Conservation (phyloP, 768 basidiomycete genomes). For the Nidularia pulvinata region DNA sequence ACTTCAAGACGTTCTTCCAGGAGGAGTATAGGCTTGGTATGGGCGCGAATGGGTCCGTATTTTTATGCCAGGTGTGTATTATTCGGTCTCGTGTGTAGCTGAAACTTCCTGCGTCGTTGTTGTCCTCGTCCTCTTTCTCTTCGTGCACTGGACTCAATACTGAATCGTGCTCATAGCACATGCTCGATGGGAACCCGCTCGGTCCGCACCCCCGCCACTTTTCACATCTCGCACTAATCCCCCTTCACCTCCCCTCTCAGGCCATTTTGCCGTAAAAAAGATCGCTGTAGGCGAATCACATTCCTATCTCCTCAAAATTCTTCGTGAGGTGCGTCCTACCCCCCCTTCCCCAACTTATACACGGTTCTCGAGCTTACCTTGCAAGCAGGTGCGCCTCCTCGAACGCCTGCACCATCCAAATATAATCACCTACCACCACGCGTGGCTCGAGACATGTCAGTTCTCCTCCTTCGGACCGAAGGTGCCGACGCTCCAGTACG, state of each 20-base stretch:
- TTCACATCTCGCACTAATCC: neutral
- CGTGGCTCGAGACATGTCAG: slow-evolving; percentile 86
- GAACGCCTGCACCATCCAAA: slow-evolving; percentile 90
- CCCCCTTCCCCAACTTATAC: neutral
- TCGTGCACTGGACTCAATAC: slow-evolving; percentile 1
- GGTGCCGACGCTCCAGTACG: slow-evolving; percentile 87
- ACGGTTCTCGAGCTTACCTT: neutral
- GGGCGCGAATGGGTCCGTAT: slow-evolving; percentile 95
- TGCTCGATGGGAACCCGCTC: slow-evolving; percentile 84
- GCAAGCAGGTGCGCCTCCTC: slow-evolving; percentile 69
- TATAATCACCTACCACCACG: slow-evolving; percentile 94
- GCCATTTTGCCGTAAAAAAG: slow-evolving; percentile 95
- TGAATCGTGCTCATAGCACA: slow-evolving; percentile 48
- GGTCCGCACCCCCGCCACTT: slow-evolving; percentile 37
- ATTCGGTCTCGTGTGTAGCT: neutral
- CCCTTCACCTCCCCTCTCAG: slow-evolving; percentile 26
- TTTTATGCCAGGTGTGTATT: slow-evolving; percentile 72
- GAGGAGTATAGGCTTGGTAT: slow-evolving; percentile 90
- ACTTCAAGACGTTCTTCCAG: slow-evolving; percentile 91
- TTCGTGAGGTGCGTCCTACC: slow-evolving; percentile 58
- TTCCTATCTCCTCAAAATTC: slow-evolving; percentile 78
- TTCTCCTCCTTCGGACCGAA: slow-evolving; percentile 90
- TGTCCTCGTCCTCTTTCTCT: neutral
- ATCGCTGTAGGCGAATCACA: slow-evolving; percentile 94
- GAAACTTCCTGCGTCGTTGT: too few species aligned